phyloP scores from a whole-genome alignment of 2,329 filamentous ascomycete genomes.

The Colletotrichum shisoi region DNA sequence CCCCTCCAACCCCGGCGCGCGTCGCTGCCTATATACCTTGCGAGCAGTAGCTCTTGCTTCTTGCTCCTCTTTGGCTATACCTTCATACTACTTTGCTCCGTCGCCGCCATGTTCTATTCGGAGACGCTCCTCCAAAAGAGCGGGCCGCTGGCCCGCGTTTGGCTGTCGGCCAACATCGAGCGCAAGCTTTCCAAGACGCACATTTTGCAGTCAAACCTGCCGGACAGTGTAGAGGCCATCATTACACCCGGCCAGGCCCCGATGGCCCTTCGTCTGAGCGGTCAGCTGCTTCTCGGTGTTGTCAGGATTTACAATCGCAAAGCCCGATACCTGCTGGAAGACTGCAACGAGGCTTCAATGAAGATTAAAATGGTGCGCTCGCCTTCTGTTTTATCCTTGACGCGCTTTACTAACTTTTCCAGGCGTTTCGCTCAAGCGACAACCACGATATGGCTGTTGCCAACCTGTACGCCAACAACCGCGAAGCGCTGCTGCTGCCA shows the following conservation, averaged over 20 bases:
- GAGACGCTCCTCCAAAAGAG: slow-evolving; percentile 96
- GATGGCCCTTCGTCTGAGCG: slow-evolving; percentile 91
- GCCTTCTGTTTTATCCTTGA: background rate
- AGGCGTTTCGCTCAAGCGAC: slow-evolving; percentile 93
- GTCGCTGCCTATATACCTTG: slow-evolving; percentile 34
- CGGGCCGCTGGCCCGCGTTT: slow-evolving; percentile 94
- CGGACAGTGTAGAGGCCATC: slow-evolving; percentile 93
- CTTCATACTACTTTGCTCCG: slow-evolving; percentile 27
- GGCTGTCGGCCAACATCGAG: slow-evolving; percentile 97
- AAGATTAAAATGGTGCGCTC: slow-evolving; percentile 94
- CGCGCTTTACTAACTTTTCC: slow-evolving; percentile 47
- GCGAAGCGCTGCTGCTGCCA: slow-evolving; percentile 85
- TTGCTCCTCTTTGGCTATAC: slow-evolving; percentile 13
- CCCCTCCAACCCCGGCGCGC: slow-evolving; percentile 35
- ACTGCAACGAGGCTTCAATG: slow-evolving; percentile 95
- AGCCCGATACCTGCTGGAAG: slow-evolving; percentile 92
- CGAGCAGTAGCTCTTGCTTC: slow-evolving; percentile 30
- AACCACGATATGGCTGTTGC: slow-evolving; percentile 90
- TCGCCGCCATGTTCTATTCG: slow-evolving; percentile 88
- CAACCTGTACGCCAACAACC: slow-evolving; percentile 79
- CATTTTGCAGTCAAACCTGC: slow-evolving; percentile 91
- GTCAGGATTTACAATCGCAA: slow-evolving; percentile 98
- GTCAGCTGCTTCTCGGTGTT: slow-evolving; percentile 92
- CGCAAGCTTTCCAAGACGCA: slow-evolving; percentile 98
- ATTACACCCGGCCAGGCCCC: slow-evolving; percentile 92